Evolutionary conservation across 2,329 filamentous ascomycete genomes (phyloP).

Genomic region (Dactylellina drechsleri): DNA sequence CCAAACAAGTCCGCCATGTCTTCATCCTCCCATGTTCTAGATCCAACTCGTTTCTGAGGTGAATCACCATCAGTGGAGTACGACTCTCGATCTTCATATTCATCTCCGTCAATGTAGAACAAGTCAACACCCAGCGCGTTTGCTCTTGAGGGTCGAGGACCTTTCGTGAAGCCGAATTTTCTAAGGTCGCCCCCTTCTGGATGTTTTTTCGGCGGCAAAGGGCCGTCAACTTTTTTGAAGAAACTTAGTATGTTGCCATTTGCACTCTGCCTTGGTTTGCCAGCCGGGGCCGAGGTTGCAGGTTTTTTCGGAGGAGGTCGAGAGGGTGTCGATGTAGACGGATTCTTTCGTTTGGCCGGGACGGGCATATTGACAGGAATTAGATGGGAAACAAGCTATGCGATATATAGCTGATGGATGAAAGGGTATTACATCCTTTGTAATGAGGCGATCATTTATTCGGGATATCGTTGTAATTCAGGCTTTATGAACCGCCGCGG

Average conservation of each 20-base stretch:
- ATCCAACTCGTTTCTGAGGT: neutral
- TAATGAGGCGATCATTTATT: neutral
- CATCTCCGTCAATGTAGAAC: slow-evolving; percentile 42
- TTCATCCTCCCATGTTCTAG: slow-evolving; percentile 10
- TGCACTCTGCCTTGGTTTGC: slow-evolving; percentile 19
- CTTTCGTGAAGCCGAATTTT: slow-evolving; percentile 50
- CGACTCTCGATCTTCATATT: slow-evolving; percentile 1
- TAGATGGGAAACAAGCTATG: slow-evolving; percentile 9
- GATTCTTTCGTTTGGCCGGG: slow-evolving; percentile 43
- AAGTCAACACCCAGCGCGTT: slow-evolving; percentile 41
- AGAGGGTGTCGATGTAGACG: slow-evolving; percentile 28
- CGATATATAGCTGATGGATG: slow-evolving; percentile 4
- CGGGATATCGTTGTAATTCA: too few species aligned
- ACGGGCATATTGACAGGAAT: slow-evolving; percentile 29
- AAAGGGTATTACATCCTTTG: slow-evolving; percentile 27
- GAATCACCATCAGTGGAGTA: slow-evolving; percentile 1
- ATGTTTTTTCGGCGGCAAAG: slow-evolving; percentile 33
- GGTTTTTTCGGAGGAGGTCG: slow-evolving; percentile 34
- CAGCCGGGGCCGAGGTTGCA: slow-evolving; percentile 15
- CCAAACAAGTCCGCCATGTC: slow-evolving; percentile 50
- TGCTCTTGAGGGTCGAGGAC: slow-evolving; percentile 24
- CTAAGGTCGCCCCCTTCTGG: slow-evolving; percentile 41
- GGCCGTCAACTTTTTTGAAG: slow-evolving; percentile 52
- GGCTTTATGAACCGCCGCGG: too few species aligned
- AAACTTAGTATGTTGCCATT: slow-evolving; percentile 52